Evolutionary conservation across 1,284 basidiomycete genomes (phyloP), one percentile per base, ranked within the genome.

Genomic region (Wolfiporia cocos): DNA sequence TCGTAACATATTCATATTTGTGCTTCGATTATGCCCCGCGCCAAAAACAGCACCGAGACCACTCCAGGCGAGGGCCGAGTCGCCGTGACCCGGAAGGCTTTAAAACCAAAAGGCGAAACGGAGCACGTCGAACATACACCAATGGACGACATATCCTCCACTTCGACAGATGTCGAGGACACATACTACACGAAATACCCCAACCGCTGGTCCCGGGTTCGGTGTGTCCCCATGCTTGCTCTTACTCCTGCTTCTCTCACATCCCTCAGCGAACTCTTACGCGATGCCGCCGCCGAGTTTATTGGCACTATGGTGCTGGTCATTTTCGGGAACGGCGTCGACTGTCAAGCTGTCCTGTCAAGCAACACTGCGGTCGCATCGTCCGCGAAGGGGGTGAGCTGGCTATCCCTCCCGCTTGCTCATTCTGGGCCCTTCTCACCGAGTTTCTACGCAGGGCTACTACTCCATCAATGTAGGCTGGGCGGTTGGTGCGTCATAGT

Each of bases 221-320:
- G 79, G 79, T 81, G 50, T 24, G 67, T 55, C 36, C 18, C n/a
- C 4, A 4, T 17, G 17, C 24, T 5, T 12, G 11, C 12, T n/a
- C 18, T 37, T 5, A 3, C 4, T 21, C 12, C 21, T 18, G 21
- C 36, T 42, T 30, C 20, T 40, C 31, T 34, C 26, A 42, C 34
- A 11, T 38, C 34, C 15, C 42, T 10, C 42, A 73, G 70, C 15
- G 58, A 66, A 62, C 59, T 44, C 18, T 54, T 85, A 34, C 69
- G 78, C 44, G 81, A 86, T 58, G 74, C 80, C 15, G 69, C 69
- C 30, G 85, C 82, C 3, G 84, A 87, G 58, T 83, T 85, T 52
- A 57, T 85, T 34, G 82, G 81, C 29, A 76, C 78, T 21, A 76
- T 78, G 66, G 66, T 85, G 28, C 65, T 87, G 10, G 67, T 84